A percentile compares a stretch with the other conserved stretches of the same genome.
Evolutionary conservation across 352 stramenopile species (phyloP).

Genomic region (Globisporangium cylindrosporum): DNA sequence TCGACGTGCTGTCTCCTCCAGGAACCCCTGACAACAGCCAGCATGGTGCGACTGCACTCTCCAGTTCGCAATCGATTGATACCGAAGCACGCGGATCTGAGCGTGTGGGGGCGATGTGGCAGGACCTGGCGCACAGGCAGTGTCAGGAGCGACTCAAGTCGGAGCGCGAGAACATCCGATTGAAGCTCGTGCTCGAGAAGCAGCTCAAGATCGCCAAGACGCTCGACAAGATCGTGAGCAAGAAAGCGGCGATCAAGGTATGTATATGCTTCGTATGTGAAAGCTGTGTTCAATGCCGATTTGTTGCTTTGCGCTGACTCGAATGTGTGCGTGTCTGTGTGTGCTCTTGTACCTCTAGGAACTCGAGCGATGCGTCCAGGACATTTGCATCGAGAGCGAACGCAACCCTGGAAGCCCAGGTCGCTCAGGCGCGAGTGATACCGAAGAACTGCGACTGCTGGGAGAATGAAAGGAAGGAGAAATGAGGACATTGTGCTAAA

Average conservation of each 20-base stretch:
- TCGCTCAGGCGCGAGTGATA: neutral
- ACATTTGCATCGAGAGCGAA: neutral
- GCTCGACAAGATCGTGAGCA: conserved; percentile 38
- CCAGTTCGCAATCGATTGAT: neutral
- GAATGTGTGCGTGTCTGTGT: neutral
- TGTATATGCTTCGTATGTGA: neutral
- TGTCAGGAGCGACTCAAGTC: conserved; percentile 1
- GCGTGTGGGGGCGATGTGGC: conserved; percentile 4
- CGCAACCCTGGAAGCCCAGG: neutral
- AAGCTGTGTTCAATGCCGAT: neutral
- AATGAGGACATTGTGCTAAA: neutral
- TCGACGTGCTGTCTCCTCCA: neutral
- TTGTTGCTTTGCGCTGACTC: neutral
- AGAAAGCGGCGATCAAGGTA: conserved; percentile 28
- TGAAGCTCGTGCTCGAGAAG: conserved; percentile 49
- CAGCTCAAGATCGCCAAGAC: conserved; percentile 45
- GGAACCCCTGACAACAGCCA: neutral
- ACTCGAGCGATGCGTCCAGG: neutral
- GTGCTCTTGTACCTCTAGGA: neutral
- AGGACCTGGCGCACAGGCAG: neutral
- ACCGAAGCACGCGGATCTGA: neutral
- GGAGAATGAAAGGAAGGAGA: neutral
- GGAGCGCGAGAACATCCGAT: conserved; percentile 46
- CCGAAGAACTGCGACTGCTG: neutral
- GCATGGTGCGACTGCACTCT: neutral